These are phyloP conservation scores for Tetraselmis striata DNA, from an alignment of 139 green algal species.

Conservation along the genomic window DNA sequence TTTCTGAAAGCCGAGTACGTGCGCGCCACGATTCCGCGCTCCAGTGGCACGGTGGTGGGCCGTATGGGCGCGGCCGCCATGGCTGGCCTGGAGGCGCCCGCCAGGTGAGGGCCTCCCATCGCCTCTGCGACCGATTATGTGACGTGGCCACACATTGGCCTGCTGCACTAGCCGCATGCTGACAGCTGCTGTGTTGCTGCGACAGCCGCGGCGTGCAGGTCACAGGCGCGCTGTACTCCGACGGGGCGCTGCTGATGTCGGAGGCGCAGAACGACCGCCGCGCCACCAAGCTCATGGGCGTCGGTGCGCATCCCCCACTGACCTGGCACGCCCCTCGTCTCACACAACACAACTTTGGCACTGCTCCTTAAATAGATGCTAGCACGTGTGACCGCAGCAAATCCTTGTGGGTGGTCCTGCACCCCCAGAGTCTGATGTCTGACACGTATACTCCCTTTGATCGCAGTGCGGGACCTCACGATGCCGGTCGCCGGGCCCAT, in stretches of 20 bases:
- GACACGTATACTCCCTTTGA: too few species aligned
- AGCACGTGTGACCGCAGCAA: too few species aligned
- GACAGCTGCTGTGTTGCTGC: neutral
- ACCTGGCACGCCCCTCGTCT: too few species aligned
- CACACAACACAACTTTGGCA: too few species aligned
- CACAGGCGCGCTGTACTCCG: slow-evolving; percentile 46
- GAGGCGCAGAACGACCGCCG: slow-evolving; percentile 40
- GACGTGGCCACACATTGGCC: too few species aligned
- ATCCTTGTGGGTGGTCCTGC: too few species aligned
- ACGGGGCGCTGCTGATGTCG: slow-evolving; percentile 60
- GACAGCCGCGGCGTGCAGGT: slow-evolving; percentile 47
- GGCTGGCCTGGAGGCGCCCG: neutral
- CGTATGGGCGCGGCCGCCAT: neutral
- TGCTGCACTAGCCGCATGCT: too few species aligned
- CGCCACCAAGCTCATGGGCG: slow-evolving; percentile 46
- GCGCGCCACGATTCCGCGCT: neutral
- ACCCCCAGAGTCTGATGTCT: too few species aligned
- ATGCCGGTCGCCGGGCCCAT: slow-evolving; percentile 43
- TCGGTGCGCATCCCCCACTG: too few species aligned
- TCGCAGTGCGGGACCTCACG: slow-evolving; percentile 46
- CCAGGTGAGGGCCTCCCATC: too few species aligned
- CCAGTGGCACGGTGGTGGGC: neutral
- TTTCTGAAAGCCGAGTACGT: neutral
- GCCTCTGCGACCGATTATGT: too few species aligned
- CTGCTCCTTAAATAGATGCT: too few species aligned